phyloP scores from a whole-genome alignment of 2,329 filamentous ascomycete species.

The Calonectria pseudoreteaudii region DNA sequence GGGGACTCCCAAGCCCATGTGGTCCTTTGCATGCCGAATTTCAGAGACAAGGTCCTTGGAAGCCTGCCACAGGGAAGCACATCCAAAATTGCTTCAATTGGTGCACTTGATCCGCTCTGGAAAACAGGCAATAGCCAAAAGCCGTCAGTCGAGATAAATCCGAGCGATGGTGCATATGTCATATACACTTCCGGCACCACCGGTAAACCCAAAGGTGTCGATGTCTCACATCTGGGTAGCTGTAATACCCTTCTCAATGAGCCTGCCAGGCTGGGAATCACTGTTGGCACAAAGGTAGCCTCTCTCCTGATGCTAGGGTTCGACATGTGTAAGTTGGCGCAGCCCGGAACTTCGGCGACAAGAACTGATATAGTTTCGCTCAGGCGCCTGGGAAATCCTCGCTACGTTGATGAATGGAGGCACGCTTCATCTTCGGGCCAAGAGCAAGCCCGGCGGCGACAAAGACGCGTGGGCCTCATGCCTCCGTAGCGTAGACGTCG shows the following conservation, averaged over 20 bases:
- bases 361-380: neutral
- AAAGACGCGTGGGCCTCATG: neutral
- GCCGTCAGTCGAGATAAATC: neutral
- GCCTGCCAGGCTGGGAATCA: neutral
- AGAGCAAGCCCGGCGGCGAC: neutral
- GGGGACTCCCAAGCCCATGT: neutral
- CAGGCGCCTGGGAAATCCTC: neutral
- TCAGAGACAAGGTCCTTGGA: neutral
- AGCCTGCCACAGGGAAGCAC: neutral
- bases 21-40: neutral
- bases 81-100: neutral
- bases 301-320: neutral
- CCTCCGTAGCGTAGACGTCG: neutral
- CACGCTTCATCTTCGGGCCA: neutral
- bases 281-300: neutral
- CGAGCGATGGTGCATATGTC: neutral
- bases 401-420: neutral
- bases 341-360: neutral
- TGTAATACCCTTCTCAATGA: neutral
- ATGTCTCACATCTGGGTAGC: neutral
- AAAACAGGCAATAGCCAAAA: neutral
- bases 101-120: neutral
- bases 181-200: neutral
- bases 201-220: neutral
- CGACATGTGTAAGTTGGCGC: neutral